Conservation (phyloP, 2,329 filamentous ascomycete genomes). For the Fusarium sp. region DNA sequence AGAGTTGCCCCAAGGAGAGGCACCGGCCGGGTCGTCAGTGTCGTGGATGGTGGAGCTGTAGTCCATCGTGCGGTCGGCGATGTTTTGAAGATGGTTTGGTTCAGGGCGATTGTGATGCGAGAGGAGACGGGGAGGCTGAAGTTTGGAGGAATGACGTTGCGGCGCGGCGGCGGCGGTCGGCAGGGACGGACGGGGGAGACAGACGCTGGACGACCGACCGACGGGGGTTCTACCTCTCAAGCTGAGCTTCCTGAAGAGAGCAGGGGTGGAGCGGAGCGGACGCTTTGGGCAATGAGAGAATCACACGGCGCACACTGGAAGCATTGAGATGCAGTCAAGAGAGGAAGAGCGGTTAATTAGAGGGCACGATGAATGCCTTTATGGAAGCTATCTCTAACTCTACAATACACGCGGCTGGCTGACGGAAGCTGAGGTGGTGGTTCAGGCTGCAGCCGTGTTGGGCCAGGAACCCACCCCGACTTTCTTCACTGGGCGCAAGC, state of each 20-base stretch:
- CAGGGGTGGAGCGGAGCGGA: slow-evolving; percentile 23
- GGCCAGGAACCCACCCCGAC: slow-evolving; percentile 7
- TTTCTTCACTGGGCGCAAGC: slow-evolving; percentile 21
- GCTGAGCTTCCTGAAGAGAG: not conserved
- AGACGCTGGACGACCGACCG: not conserved
- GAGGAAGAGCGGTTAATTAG: not conserved
- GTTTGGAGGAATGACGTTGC: slow-evolving; percentile 39
- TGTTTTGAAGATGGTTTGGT: slow-evolving; percentile 8
- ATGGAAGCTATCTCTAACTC: not conserved
- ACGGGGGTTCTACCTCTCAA: slow-evolving; percentile 1
- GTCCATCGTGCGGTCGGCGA: slow-evolving; percentile 60
- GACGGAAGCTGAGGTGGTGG: slow-evolving; percentile 41
- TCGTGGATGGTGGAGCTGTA: slow-evolving; percentile 69
- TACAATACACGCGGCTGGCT: slow-evolving; percentile 21
- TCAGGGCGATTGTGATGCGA: slow-evolving; percentile 23
- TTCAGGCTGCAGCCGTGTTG: slow-evolving; percentile 33
- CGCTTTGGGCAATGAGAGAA: slow-evolving; percentile 17
- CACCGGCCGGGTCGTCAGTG: slow-evolving; percentile 63
- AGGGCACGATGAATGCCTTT: not conserved
- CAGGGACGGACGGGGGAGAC: slow-evolving; percentile 28
- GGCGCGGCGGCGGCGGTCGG: slow-evolving; percentile 35
- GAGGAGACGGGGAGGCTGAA: slow-evolving; percentile 18
- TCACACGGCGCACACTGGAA: slow-evolving; percentile 8
- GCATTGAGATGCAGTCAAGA: slow-evolving; percentile 5
- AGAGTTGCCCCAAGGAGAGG: slow-evolving; percentile 68